These are phyloP conservation scores for Aspergillus sp. DNA, from an alignment of 2,329 filamentous ascomycete genomes.

Conservation along the genomic window DNA sequence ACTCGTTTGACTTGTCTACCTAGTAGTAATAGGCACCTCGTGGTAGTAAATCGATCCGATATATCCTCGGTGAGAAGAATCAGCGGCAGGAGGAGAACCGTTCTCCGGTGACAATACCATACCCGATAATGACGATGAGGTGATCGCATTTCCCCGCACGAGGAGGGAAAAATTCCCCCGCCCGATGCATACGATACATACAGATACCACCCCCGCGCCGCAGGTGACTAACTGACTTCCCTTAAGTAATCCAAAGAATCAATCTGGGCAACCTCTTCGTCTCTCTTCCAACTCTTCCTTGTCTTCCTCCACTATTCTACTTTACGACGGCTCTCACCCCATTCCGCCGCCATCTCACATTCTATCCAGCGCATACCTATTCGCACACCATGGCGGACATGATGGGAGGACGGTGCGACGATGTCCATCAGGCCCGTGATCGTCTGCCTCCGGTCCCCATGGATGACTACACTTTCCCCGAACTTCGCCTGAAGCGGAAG, in stretches of 20 bases:
- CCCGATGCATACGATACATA: slow-evolving; percentile 3
- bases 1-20: too few species aligned
- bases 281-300: neutral
- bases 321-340: neutral
- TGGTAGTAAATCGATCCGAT: neutral
- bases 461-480: slow-evolving; percentile 45
- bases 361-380: neutral
- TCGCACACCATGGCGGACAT: slow-evolving; percentile 21
- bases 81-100: neutral
- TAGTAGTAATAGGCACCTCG: neutral
- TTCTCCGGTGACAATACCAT: neutral
- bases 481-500: slow-evolving; percentile 43
- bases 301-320: neutral
- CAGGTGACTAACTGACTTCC: slow-evolving; percentile 5
- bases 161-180: slow-evolving; percentile 1
- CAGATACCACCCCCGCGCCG: neutral
- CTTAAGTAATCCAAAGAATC: slow-evolving; percentile 1
- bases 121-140: neutral
- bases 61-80: neutral
- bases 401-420: slow-evolving; percentile 25
- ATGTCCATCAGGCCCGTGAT: slow-evolving; percentile 23
- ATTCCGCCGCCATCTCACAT: neutral
- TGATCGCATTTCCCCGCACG: neutral
- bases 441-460: slow-evolving; percentile 27
- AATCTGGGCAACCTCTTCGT: neutral